phyloP scores from a whole-genome alignment of 306 rosid genomes.

The Macrotyloma uniflorum region DNA sequence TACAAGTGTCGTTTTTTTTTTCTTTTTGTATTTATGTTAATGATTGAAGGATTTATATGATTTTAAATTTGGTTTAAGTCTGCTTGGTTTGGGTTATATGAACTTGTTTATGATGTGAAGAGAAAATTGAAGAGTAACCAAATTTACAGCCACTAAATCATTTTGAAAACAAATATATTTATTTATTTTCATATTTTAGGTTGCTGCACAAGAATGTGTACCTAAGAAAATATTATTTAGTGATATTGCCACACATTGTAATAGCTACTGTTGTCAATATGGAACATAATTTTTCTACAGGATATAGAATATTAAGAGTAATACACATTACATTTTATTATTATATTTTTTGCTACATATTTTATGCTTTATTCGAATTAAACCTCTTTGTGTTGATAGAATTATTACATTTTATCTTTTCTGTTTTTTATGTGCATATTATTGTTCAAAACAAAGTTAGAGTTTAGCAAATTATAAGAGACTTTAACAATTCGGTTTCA shows the following conservation, averaged over 20 bases:
- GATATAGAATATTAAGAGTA: background rate
- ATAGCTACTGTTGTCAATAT: background rate
- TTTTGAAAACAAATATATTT: background rate
- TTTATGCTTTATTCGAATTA: background rate
- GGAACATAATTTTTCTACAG: background rate
- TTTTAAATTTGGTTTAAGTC: background rate
- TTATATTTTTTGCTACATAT: background rate
- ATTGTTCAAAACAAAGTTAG: background rate
- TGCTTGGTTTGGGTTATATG: background rate
- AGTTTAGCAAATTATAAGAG: slow-evolving; percentile 9
- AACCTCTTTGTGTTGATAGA: background rate
- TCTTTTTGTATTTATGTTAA: background rate
- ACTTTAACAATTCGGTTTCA: background rate
- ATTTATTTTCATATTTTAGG: background rate
- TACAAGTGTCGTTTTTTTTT: background rate
- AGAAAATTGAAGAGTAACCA: slow-evolving; percentile 3
- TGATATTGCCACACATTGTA: slow-evolving; percentile 6
- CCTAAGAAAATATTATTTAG: background rate
- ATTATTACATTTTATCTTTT: background rate
- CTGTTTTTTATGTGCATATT: background rate
- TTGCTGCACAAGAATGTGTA: background rate
- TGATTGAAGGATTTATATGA: background rate
- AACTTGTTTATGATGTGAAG: background rate
- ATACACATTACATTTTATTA: background rate
- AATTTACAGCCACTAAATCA: background rate